Evolutionary conservation across 495 filamentous ascomycete species (phyloP), one percentile per base, ranked within the genome.

Genomic region (Polyplosphaeria fusca): DNA sequence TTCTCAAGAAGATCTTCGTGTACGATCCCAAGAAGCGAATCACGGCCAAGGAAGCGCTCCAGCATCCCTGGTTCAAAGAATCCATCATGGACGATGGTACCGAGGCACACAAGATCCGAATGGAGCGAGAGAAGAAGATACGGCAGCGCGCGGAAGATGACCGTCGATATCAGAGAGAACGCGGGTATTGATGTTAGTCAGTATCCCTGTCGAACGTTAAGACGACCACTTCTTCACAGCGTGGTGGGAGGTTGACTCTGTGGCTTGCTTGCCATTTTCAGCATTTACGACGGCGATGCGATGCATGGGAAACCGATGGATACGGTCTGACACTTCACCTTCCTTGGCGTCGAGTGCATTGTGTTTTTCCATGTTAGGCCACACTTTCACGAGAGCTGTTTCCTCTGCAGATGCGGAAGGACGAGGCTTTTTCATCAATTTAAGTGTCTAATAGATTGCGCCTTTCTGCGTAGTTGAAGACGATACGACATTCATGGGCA

Each of bases 31-130:
- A 84, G 42, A 80, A 86, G 52, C 84, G 93, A 25, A 95, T 98
- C 64, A 95, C 89, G 3, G 93, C 93, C 50, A 89, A 95, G 62
- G 75, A 94, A 65, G 93, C 93, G 5, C 74, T 98, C 40, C 83
- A 92, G 56, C 93, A 98, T 67, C 83, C 86, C 0, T 98, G 93
- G 93, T 98, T 98, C 74, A 86, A 84, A 61, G 92, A 97, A 70
- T 76, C 77, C 5, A 72, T 80, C 12, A 80, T 86, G 19, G 93
- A 98, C 66, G 93, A 98, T 68, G 93, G 93, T 30, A 96, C 91
- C 19, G 94, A 97, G 74, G 93, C 93, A 3, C 62, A 61, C 48
- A 65, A 65, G 48, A 65, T 65, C 24, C 38, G 57, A 13, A 22
- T 65, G 20, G 52, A 57, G 30, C 38, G 57, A 30, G 62, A 65